Evolutionary conservation across 2,329 filamentous ascomycete genomes (phyloP).

Genomic region (Phialophora chinensis): DNA sequence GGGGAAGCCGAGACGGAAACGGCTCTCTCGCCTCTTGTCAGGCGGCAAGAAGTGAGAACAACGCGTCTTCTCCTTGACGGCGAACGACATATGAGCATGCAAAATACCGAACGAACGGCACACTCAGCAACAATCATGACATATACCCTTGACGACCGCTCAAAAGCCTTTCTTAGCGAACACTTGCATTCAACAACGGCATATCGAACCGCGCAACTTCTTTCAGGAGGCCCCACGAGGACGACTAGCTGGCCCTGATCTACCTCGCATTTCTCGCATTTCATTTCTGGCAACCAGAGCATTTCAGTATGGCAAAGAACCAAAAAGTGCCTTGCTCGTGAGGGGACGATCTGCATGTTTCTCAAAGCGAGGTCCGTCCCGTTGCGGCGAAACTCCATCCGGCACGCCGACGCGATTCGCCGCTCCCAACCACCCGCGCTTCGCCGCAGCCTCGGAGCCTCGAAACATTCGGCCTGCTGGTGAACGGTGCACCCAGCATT

Average conservation of each 20-base stretch:
- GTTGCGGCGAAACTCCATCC: conserved; percentile 8
- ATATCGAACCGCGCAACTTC: not conserved
- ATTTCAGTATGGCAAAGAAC: not conserved
- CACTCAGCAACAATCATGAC: conserved; percentile 9
- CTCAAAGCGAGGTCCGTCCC: conserved; percentile 16
- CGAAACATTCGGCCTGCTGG: not conserved
- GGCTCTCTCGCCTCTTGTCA: conserved; percentile 31
- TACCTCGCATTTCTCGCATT: not conserved
- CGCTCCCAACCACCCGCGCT: conserved; percentile 6
- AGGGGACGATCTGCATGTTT: not conserved
- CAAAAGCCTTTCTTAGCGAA: conserved; percentile 16
- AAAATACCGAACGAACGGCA: conserved; percentile 8
- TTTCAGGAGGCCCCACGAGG: not conserved
- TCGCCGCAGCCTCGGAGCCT: conserved; percentile 2
- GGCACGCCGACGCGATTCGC: not conserved
- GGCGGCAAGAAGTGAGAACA: conserved; percentile 30
- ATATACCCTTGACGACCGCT: conserved; percentile 6
- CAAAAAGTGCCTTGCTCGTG: not conserved
- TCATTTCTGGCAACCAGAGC: conserved; percentile 1
- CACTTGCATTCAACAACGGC: conserved; percentile 5
- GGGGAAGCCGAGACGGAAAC: conserved; percentile 30
- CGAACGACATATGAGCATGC: conserved; percentile 3
- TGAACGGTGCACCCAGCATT: conserved; percentile 5
- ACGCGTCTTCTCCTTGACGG: not conserved
- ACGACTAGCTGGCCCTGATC: not conserved